A percentile compares a stretch with the other conserved stretches of the same genome.
Conservation (phyloP, 2,329 filamentous ascomycete genomes). For the Colletotrichum tabaci region DNA sequence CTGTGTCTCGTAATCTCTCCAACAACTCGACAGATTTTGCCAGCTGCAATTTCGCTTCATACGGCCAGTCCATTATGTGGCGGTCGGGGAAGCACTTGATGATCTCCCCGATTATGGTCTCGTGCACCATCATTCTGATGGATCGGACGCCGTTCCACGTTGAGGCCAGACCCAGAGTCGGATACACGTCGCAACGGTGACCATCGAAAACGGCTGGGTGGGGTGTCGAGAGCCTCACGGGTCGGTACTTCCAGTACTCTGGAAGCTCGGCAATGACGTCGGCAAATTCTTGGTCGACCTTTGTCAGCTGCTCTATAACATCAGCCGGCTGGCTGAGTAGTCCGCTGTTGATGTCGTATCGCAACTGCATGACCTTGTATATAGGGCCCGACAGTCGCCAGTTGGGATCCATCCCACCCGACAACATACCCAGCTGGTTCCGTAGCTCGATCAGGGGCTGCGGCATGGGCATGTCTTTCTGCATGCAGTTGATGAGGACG, state of each 20-base stretch:
- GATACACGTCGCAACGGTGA: slow-evolving; percentile 61
- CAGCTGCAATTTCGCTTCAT: slow-evolving; percentile 52
- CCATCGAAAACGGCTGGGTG: slow-evolving; percentile 59
- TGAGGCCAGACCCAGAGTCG: slow-evolving; percentile 60
- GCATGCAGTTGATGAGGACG: slow-evolving; percentile 67
- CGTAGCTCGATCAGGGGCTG: slow-evolving; percentile 63
- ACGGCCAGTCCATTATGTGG: slow-evolving; percentile 45
- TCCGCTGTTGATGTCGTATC: slow-evolving; percentile 61
- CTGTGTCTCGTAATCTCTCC: slow-evolving; percentile 57
- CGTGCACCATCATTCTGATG: slow-evolving; percentile 62
- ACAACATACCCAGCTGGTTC: slow-evolving; percentile 55
- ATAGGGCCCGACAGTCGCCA: slow-evolving; percentile 61
- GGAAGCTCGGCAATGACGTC: slow-evolving; percentile 57
- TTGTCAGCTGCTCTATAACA: slow-evolving; percentile 54
- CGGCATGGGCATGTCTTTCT: slow-evolving; percentile 64
- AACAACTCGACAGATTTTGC: slow-evolving; percentile 57
- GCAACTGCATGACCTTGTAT: slow-evolving; percentile 62
- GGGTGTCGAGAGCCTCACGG: slow-evolving; percentile 54
- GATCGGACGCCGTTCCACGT: slow-evolving; percentile 65
- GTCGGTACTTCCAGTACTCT: slow-evolving; percentile 58
- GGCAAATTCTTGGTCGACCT: slow-evolving; percentile 61
- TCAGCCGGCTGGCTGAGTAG: slow-evolving; percentile 53
- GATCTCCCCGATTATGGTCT: slow-evolving; percentile 62
- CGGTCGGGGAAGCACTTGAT: slow-evolving; percentile 49
- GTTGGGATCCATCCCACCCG: slow-evolving; percentile 56